Percentiles rank a stretch among this genome's conserved stretches.
Conservation (phyloP, 495 filamentous ascomycete species). For the Penicillium salamii region DNA sequence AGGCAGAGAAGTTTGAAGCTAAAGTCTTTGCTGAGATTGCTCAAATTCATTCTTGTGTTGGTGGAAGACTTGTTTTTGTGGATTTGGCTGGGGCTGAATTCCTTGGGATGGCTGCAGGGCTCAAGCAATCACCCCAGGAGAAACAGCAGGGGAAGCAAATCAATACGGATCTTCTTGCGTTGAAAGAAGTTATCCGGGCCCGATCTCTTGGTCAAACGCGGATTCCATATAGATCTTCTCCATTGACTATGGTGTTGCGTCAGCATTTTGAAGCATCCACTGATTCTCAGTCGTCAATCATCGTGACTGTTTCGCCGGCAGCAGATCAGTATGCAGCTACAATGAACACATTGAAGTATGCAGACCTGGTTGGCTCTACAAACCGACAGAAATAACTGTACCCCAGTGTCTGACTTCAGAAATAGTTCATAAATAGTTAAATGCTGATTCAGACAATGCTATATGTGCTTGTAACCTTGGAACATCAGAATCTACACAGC, state of each 20-base stretch:
- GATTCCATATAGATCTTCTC: constrained; percentile 26
- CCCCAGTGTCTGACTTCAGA: too few relatives aligned
- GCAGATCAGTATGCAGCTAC: constrained; percentile 17
- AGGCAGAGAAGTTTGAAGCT: constrained; percentile 14
- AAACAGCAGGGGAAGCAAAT: constrained; percentile 23
- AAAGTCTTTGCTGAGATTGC: constrained; percentile 4
- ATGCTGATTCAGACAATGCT: too few relatives aligned
- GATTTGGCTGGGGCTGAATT: constrained; percentile 28
- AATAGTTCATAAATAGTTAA: too few relatives aligned
- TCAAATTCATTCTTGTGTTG: constrained; percentile 11
- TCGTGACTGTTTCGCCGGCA: constrained; percentile 18
- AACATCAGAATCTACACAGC: neutral
- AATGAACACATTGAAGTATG: constrained; percentile 29
- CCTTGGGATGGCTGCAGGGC: constrained; percentile 1
- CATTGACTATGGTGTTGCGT: constrained; percentile 26
- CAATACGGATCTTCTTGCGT: constrained; percentile 26
- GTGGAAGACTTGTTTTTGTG: constrained; percentile 26
- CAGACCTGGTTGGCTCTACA: constrained; percentile 22
- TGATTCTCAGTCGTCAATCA: constrained; percentile 19
- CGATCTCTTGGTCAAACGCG: constrained; percentile 8
- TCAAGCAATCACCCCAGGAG: constrained; percentile 22
- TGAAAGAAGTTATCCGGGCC: constrained; percentile 30
- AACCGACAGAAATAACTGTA: too few relatives aligned
- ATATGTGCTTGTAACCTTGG: too few relatives aligned
- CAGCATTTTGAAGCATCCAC: constrained; percentile 15